Base-by-base conservation (phyloP, 805 yeast genomes). In the Tetrapisispora pingtungensis region DNA sequence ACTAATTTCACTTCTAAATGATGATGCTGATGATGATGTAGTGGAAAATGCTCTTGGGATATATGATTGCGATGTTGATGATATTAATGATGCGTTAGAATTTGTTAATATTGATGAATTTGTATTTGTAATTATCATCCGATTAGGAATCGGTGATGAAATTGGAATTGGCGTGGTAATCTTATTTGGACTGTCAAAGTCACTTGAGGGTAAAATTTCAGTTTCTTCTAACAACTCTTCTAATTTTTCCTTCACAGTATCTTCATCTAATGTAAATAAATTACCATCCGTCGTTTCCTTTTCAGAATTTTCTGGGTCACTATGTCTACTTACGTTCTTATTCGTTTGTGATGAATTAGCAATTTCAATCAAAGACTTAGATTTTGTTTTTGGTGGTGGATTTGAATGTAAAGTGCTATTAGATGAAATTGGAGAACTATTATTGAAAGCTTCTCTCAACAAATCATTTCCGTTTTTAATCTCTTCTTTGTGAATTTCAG, bases 331-430 rank as follows among this genome's bases (percentile, higher is more conserved):
- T 12, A 3, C 20, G 12, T 28, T 13, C 22, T 26, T 42, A 10
- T 45, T 43, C 10, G 41, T 24, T 19, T 42, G 39, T 22, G 54
- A 52, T 6, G 50, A 42, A 27, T 42, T 48, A 0, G 58, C 62
- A 45, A 58, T 55, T n/a, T 56, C 59, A 2, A 58, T 47, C 58
- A 56, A 52, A 2, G 61, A 58, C 40, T 54, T 52, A 33, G 50
- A 48, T 42, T 52, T 58, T 19, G 30, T n/a, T 19, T 35, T 40
- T 12, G 42, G 22, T 19, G 17, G 22, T 27, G 37, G 18, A n/a
- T 15, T 5, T 10, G 36, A 36, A 10, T 31, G 17, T 20, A 18
- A 18, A 10, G 19, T 15, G 10, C 8, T 17, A n/a, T 8, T 18
- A 13, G 17, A 4, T 17, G 19, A 10, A 2, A 19, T 3, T 10